These are phyloP conservation scores for Ensete ventricosum DNA, from an alignment of 176 grass and related monocot species.

Conservation along the genomic window DNA sequence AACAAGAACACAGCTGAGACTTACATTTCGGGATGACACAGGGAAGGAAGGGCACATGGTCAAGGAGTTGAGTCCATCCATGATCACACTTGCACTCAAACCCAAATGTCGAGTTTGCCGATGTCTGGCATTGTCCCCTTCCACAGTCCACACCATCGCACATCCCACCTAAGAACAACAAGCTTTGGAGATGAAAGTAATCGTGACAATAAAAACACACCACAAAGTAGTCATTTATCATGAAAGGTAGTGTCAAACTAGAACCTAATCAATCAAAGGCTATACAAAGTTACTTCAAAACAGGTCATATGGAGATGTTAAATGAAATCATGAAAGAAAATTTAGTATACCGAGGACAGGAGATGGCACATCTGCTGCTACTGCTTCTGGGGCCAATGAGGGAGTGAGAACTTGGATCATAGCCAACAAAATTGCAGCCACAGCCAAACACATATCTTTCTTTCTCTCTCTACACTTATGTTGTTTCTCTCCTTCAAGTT, in stretches of 20 bases:
- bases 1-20: not conserved
- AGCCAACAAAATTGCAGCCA: not conserved
- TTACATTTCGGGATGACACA: constrained; percentile 34
- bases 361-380: not conserved
- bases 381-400: not conserved
- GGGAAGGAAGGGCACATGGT: constrained; percentile 27
- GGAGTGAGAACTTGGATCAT: not conserved
- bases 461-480: not conserved
- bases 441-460: not conserved
- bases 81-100: constrained; percentile 32
- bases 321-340: not conserved
- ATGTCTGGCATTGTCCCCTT: constrained; percentile 20
- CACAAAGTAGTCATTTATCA: not conserved
- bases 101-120: constrained; percentile 17
- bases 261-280: too few species aligned
- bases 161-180: constrained; percentile 2
- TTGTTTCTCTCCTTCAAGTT: not conserved
- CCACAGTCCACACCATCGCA: constrained; percentile 26
- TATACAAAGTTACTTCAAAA: too few species aligned
- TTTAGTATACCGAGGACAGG: not conserved
- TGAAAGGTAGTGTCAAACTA: not conserved
- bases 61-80: constrained; percentile 19
- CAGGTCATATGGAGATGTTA: too few species aligned
- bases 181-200: too few species aligned
- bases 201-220: not conserved